phyloP scores from a whole-genome alignment of 2,329 filamentous ascomycete species.

The Proliferodiscus dingleyae region DNA sequence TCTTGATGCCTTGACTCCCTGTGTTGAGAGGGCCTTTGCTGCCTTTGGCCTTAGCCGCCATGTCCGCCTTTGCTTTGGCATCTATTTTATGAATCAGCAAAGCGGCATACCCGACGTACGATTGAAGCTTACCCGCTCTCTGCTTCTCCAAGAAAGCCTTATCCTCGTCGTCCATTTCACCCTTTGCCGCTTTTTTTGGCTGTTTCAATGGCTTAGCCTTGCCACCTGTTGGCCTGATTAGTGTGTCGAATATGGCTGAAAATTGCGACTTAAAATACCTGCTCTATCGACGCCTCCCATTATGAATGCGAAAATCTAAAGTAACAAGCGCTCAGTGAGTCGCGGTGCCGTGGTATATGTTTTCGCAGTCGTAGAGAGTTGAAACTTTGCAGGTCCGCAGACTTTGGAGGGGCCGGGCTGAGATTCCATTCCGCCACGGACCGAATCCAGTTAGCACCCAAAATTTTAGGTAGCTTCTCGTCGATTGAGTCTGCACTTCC shows the following conservation, averaged over 20 bases:
- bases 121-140: conserved; percentile 62
- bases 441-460: neutral
- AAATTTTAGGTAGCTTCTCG: neutral
- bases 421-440: too few species aligned
- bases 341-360: too few species aligned
- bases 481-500: neutral
- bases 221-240: conserved; percentile 52
- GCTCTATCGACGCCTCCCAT: conserved; percentile 67
- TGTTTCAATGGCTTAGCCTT: conserved; percentile 84
- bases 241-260: conserved; percentile 6
- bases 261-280: conserved; percentile 39
- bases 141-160: conserved; percentile 79
- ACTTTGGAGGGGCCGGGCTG: conserved; percentile 18
- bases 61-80: conserved; percentile 78
- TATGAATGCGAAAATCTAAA: conserved; percentile 38
- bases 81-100: conserved; percentile 42
- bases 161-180: conserved; percentile 85
- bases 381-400: too few species aligned
- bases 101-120: conserved; percentile 1
- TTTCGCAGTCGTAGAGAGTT: too few species aligned
- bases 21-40: conserved; percentile 87
- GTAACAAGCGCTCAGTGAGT: neutral
- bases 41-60: conserved; percentile 69
- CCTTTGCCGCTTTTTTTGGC: conserved; percentile 71
- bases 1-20: conserved; percentile 89